Conservation (phyloP, 2,329 filamentous ascomycete species). For the Trematosphaeria pertusa region DNA sequence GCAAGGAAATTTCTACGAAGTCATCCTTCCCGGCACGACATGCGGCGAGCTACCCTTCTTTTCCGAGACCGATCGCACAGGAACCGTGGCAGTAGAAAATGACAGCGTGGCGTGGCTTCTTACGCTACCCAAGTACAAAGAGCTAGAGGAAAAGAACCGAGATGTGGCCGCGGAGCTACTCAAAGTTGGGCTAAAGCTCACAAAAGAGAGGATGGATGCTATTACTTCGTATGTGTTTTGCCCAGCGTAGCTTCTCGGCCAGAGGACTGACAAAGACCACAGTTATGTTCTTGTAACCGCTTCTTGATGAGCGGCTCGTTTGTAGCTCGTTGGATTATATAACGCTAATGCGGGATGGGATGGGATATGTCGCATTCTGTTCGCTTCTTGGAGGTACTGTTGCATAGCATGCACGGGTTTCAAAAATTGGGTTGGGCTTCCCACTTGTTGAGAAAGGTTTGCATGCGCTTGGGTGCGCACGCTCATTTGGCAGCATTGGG, state of each 20-base stretch:
- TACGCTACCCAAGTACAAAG: slow-evolving; percentile 73
- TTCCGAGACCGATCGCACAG: slow-evolving; percentile 84
- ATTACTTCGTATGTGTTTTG: slow-evolving; percentile 62
- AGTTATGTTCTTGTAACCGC: slow-evolving; percentile 48
- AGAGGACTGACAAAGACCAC: background rate
- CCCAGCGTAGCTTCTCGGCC: background rate
- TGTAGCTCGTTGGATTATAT: background rate
- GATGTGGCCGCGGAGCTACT: slow-evolving; percentile 85
- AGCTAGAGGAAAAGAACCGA: slow-evolving; percentile 73
- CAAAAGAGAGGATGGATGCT: slow-evolving; percentile 86
- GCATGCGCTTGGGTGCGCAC: too few species aligned
- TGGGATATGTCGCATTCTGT: too few species aligned
- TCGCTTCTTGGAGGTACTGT: too few species aligned
- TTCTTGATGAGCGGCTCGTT: slow-evolving; percentile 17
- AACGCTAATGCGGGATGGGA: background rate
- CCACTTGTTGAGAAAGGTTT: too few species aligned
- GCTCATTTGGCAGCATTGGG: too few species aligned
- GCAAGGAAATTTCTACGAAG: slow-evolving; percentile 87
- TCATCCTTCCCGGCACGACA: slow-evolving; percentile 91
- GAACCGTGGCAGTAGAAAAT: slow-evolving; percentile 82
- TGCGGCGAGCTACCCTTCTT: slow-evolving; percentile 98
- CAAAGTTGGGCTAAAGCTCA: slow-evolving; percentile 88
- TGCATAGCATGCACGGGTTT: too few species aligned
- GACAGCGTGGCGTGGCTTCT: slow-evolving; percentile 86
- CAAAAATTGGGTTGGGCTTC: too few species aligned